Evolutionary conservation across 2,329 filamentous ascomycete genomes (phyloP).

Genomic region (Trichoderma breve): DNA sequence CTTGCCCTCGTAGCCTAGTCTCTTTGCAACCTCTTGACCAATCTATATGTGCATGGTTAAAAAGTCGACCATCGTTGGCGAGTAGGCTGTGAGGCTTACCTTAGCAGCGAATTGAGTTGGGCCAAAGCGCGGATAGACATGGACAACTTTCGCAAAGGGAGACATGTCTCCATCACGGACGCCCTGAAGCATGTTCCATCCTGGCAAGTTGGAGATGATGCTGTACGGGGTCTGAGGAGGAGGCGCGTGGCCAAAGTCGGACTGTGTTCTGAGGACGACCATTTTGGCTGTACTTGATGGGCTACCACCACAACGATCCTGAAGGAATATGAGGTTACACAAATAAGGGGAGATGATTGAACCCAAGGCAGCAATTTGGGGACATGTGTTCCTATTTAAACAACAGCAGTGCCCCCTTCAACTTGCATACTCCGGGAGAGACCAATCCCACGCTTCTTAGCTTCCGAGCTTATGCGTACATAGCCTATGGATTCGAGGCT

Average conservation of each 20-base stretch:
- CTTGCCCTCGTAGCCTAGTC: constrained; percentile 30
- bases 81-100: constrained; percentile 28
- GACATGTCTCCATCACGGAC: constrained; percentile 43
- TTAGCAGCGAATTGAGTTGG: constrained; percentile 38
- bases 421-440: neutral
- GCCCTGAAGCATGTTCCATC: constrained; percentile 41
- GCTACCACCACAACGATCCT: neutral
- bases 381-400: constrained; percentile 2
- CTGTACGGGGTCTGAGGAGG: constrained; percentile 48
- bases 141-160: constrained; percentile 36
- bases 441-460: neutral
- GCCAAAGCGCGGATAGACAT: constrained; percentile 48
- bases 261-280: constrained; percentile 39
- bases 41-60: constrained; percentile 31
- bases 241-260: constrained; percentile 44
- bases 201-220: constrained; percentile 45
- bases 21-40: constrained; percentile 35
- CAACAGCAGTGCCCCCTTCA: neutral
- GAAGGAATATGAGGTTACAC: neutral
- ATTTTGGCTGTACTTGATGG: constrained; percentile 25
- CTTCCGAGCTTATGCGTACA: neutral
- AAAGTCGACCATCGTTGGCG: neutral
- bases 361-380: neutral
- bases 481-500: neutral
- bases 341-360: neutral